Evolutionary conservation across 2,329 filamentous ascomycete genomes (phyloP), one percentile per base, ranked within the genome.

Genomic region (Scolecobasidium constrictum): DNA sequence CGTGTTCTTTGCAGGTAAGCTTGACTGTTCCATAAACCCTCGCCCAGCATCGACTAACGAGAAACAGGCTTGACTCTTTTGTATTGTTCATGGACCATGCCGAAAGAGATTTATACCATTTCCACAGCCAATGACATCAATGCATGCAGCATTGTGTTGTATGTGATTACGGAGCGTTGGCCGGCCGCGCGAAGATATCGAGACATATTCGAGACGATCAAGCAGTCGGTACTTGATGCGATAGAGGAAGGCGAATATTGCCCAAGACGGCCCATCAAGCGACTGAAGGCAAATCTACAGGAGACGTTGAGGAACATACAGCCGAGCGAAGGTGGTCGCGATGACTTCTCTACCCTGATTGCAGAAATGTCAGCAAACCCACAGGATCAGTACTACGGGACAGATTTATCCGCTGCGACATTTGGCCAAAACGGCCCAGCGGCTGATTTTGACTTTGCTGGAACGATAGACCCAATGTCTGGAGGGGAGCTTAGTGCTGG

Each of bases 1-100:
- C 2, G 49, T 55, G 3, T 58, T 57, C 42, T 38, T 56, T 12
- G 34, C 48, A 44, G 56, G 39, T 42, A 4, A 19, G 39, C 16
- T 16, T 37, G 9, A 11, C 11, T 13, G 7, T 19, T 37, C 35
- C 16, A 16, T 7, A 37, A 7, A 7, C 17, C 9, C 7, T 37
- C 16, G n/a, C 16, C 16, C n/a, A 16, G 7, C 7, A 15, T 7
- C 35, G 7, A 16, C 7, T 9, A 9, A 7, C 7, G 35, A 7
- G 7, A 15, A 9, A 31, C 26, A 31, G 37, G 55, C 2, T 44
- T 58, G 4, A 58, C 56, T 3, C 48, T 61, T 13, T 47, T 59
- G 7, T 61, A 59, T 43, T 56, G 56, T 39, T 48, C 51, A 15
- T 61, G 56, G 56, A 48, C 47, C 1, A 49, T 49, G 11, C 50